Base-by-base conservation (phyloP, 441 rosid genomes). In the Erodium texanum region DNA sequence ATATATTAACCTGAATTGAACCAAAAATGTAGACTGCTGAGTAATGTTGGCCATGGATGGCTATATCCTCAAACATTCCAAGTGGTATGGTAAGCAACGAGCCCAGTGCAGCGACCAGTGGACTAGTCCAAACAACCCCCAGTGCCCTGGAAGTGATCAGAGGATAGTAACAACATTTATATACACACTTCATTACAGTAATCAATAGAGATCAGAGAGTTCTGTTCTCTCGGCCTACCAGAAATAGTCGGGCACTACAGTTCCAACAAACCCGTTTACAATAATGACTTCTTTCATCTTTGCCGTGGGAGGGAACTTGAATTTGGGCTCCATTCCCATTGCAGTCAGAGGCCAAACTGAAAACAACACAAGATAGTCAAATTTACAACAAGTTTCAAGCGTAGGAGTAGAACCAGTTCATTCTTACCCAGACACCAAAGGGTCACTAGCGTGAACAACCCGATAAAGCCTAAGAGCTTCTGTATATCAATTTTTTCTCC, bases 341-440 rank as follows among this genome's bases (percentile, higher is more conserved):
- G 85, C 85, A 4, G 41, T 75, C 52, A 84, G 67, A 41, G 86
- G 86, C 81, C 84, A 84, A 41, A 62, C 85, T 84, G 80, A 14
- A 4, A 45, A 45, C 52, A 15, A 14, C 14, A 45, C 52, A 45
- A 4, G 16, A 4, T n/a, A 45, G 52, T 45, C 52, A 45, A 45
- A 45, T 14, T 16, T 45, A n/a, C 16, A 45, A 1, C 52, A 14
- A 41, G 15, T 34, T 34, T 34, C 48, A 45, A 12, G 9, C 41
- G 9, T 10, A 36, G 1, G 5, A 36, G 19, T 22, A 9, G 10
- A 58, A 20, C n/a, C 24, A 22, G 19, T 41, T 54, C 3, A 36
- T 1, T n/a, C 72, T 77, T 75, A 85, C 89, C 83, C 18, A 81
- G 78, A 85, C 86, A 82, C 86, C 86, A 85, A 52, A 79, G 70